These are phyloP conservation scores for Fusarium marasasianum DNA, from an alignment of 2,329 filamentous ascomycete genomes.

Conservation along the genomic window DNA sequence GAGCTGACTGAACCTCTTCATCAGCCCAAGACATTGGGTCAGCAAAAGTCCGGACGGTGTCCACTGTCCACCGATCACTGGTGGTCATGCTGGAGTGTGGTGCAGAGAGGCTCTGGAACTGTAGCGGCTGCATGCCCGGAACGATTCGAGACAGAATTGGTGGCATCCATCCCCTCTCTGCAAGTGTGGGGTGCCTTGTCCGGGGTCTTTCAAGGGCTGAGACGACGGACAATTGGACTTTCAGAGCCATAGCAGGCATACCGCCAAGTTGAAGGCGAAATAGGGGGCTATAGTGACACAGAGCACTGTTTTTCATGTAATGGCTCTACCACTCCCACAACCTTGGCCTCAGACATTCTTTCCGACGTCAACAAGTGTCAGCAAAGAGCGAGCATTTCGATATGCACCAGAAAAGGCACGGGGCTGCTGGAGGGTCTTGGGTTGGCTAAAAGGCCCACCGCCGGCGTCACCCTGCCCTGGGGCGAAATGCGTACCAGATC, in stretches of 20 bases:
- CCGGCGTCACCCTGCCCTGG: constrained; percentile 33
- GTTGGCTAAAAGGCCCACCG: constrained; percentile 33
- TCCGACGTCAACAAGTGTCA: constrained; percentile 2
- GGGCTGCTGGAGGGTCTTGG: constrained; percentile 35
- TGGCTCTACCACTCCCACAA: not conserved
- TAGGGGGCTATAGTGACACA: not conserved
- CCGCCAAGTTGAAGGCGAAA: not conserved
- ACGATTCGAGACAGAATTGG: constrained; percentile 27
- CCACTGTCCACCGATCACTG: constrained; percentile 7
- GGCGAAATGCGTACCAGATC: constrained; percentile 31
- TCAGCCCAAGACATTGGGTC: constrained; percentile 28
- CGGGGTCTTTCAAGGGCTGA: constrained; percentile 19
- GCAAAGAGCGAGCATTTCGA: constrained; percentile 12
- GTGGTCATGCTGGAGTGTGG: constrained; percentile 16
- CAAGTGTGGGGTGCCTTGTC: constrained; percentile 26
- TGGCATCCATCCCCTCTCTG: constrained; percentile 22
- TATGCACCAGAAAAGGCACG: constrained; percentile 27
- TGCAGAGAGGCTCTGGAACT: constrained; percentile 36
- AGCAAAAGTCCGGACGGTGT: constrained; percentile 8
- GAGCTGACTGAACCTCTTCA: constrained; percentile 28
- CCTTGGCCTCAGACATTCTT: not conserved
- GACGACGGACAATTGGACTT: constrained; percentile 3
- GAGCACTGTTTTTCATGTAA: not conserved
- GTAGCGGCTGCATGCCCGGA: constrained; percentile 26
- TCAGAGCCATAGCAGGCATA: not conserved